These are phyloP conservation scores for Blastobotrys attinorum DNA, from an alignment of 805 yeast genomes.

Conservation along the genomic window DNA sequence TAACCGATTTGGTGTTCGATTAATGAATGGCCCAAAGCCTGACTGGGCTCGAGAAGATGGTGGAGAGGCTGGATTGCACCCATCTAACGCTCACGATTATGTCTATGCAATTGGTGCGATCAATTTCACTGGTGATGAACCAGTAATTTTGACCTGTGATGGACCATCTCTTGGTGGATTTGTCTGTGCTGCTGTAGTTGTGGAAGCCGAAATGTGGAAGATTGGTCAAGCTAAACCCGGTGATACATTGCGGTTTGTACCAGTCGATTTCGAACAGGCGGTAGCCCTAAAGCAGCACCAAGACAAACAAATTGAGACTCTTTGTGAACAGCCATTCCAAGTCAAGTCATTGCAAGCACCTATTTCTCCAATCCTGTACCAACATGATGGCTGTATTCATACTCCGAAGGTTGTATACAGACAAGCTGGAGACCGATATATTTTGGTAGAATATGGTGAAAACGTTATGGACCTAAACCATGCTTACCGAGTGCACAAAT, in stretches of 20 bases:
- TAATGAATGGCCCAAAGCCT: constrained; percentile 86
- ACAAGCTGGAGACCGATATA: constrained; percentile 95
- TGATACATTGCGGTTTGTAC: constrained; percentile 72
- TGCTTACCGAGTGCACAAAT: constrained; percentile 75
- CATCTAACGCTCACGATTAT: constrained; percentile 97
- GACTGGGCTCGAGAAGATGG: constrained; percentile 95
- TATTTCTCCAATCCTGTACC: constrained; percentile 58
- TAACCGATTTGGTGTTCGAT: constrained; percentile 90
- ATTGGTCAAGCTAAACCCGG: constrained; percentile 98
- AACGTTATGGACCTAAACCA: constrained; percentile 76
- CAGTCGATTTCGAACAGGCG: constrained; percentile 65
- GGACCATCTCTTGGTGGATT: constrained; percentile 98
- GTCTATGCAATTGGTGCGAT: constrained; percentile 95
- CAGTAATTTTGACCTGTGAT: constrained; percentile 92
- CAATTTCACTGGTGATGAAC: constrained; percentile 98
- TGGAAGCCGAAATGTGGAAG: constrained; percentile 96
- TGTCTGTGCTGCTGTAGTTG: constrained; percentile 93
- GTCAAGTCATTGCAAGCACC: constrained; percentile 39
- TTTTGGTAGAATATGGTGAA: constrained; percentile 89
- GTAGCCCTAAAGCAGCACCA: constrained; percentile 52
- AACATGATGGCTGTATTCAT: constrained; percentile 37
- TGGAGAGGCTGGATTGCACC: constrained; percentile 97
- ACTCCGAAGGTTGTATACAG: constrained; percentile 77
- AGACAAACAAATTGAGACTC: constrained; percentile 40
- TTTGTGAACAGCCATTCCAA: constrained; percentile 34